A percentile compares a stretch with the other conserved stretches of the same genome.
phyloP scores from a whole-genome alignment of 345 rosid species.

The Populus alba region DNA sequence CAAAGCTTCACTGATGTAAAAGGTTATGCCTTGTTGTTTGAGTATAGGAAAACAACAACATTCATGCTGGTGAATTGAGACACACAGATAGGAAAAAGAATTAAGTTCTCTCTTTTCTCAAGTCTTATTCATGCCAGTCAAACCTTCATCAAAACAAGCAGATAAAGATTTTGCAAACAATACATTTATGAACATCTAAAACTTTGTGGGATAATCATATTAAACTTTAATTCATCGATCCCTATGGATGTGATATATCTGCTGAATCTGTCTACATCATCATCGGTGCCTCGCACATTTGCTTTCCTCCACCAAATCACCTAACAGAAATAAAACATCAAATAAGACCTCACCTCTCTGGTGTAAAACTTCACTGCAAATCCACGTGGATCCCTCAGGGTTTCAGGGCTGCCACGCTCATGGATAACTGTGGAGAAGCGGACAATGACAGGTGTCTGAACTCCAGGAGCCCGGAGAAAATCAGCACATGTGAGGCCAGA shows the following conservation, averaged over 20 bases:
- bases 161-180: background rate
- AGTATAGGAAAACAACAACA: background rate
- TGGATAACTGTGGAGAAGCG: conserved; percentile 98
- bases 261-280: background rate
- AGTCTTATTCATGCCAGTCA: background rate
- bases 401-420: conserved; percentile 99
- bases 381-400: conserved; percentile 93
- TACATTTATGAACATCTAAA: too few relatives aligned
- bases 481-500: conserved; percentile 80
- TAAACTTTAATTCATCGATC: background rate
- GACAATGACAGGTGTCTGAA: conserved; percentile 89
- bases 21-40: background rate
- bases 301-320: background rate
- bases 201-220: too few relatives aligned
- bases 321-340: background rate
- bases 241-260: background rate
- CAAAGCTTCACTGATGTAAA: background rate
- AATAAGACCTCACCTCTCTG: conserved; percentile 63
- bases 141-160: background rate
- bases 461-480: conserved; percentile 90
- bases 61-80: too few relatives aligned
- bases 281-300: background rate
- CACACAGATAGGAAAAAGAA: too few relatives aligned
- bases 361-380: conserved; percentile 98
- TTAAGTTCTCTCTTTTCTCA: too few relatives aligned